phyloP scores from a whole-genome alignment of 2,329 filamentous ascomycete species.

The Ophiostoma ulmi region DNA sequence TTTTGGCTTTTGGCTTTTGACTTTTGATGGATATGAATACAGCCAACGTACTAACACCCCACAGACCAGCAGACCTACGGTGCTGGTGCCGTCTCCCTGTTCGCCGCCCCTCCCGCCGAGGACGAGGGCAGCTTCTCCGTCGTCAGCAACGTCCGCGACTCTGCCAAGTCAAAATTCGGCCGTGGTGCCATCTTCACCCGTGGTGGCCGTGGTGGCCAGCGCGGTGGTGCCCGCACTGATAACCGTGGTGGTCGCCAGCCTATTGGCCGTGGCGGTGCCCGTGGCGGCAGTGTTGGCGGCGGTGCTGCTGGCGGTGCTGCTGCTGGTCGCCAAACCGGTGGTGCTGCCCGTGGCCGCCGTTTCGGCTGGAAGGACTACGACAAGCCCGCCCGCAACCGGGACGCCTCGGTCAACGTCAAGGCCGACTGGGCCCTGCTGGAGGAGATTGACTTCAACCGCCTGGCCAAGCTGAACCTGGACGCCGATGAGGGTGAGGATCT shows the following conservation, averaged over 20 bases:
- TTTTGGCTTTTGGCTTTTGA: no score
- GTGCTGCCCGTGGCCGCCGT: conserved; percentile 72
- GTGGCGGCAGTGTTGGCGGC: conserved; percentile 54
- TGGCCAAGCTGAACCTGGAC: conserved; percentile 93
- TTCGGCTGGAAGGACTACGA: conserved; percentile 99
- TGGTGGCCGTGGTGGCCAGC: conserved; percentile 70
- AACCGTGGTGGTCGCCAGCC: conserved; percentile 55
- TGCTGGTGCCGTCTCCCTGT: conserved; percentile 76
- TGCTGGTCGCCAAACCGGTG: conserved; percentile 59
- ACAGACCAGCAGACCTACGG: conserved; percentile 95
- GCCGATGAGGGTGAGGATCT: conserved; percentile 92
- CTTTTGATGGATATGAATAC: no score
- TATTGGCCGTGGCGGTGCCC: conserved; percentile 58
- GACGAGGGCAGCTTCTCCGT: conserved; percentile 98
- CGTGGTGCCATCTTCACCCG: conserved; percentile 88
- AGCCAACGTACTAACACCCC: neutral
- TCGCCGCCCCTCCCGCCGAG: conserved; percentile 86
- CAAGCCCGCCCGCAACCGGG: conserved; percentile 93
- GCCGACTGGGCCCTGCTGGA: conserved; percentile 92
- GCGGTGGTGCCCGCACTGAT: conserved; percentile 56
- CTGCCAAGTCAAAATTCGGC: conserved; percentile 78
- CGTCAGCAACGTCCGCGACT: conserved; percentile 88
- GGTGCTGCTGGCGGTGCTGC: conserved; percentile 57
- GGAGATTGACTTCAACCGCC: conserved; percentile 96
- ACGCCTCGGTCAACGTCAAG: conserved; percentile 94